Evolutionary conservation across 345 rosid species (phyloP).

Genomic region (Eucalyptus marginata): DNA sequence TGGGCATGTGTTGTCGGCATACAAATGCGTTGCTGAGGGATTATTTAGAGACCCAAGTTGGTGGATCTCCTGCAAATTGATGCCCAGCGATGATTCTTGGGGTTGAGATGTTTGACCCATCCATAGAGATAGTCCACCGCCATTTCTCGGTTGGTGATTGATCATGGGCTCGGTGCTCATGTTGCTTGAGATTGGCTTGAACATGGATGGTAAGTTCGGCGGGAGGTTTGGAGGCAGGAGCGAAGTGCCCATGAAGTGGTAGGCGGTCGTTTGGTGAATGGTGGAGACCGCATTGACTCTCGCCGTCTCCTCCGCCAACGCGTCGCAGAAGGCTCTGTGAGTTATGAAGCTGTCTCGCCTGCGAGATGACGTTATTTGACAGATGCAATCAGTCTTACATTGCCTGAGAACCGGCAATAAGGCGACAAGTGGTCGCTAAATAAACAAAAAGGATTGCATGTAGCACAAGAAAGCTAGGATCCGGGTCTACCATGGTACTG

Average conservation of each 20-base stretch:
- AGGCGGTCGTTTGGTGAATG: conserved; percentile 11
- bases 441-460: neutral
- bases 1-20: neutral
- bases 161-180: neutral
- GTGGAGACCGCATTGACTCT: conserved; percentile 68
- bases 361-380: neutral
- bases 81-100: conserved; percentile 13
- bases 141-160: conserved; percentile 12
- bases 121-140: conserved; percentile 27
- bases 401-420: neutral
- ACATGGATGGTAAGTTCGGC: conserved; percentile 39
- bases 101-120: conserved; percentile 10
- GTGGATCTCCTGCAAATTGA: conserved; percentile 16
- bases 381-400: neutral
- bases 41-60: conserved; percentile 12
- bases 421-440: neutral
- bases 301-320: conserved; percentile 93
- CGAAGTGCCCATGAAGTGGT: conserved; percentile 46
- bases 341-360: conserved; percentile 95
- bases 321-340: conserved; percentile 97
- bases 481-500: neutral
- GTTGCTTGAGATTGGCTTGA: conserved; percentile 36
- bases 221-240: conserved; percentile 8
- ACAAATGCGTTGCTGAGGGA: neutral
- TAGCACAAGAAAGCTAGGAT: neutral